Evolutionary conservation across 352 stramenopile species (phyloP), one percentile per base, ranked within the genome.

Genomic region (Phytophthora hibernalis): DNA sequence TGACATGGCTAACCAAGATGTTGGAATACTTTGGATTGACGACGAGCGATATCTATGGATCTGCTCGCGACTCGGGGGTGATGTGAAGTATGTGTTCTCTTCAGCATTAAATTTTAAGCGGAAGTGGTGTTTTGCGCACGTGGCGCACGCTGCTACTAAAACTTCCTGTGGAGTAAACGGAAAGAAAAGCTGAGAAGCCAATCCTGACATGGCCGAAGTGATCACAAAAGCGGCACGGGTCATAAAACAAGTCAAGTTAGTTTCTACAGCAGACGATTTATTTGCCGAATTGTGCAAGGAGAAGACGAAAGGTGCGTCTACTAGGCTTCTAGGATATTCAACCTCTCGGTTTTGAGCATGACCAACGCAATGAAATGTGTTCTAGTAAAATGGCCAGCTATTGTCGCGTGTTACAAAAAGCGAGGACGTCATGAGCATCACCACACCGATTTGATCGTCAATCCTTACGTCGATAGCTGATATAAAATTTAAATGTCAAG

Each of bases 71-170:
- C 44, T 20, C 33, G 58, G 65, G 0, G 28, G 22, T 0, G 73
- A 77, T 28, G 61, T 68, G 1, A 67, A 68, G 31, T 44, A 11
- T 2, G 65, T 77, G 55, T 43, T 70, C 15, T 37, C 20, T 10
- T 37, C 50, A 9, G 63, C 21, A 16, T 28, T 74, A 9, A 44
- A 65, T 10, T 22, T 80, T n/a, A 42, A 40, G 72, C 16, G 33
- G 57, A 18, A 66, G 28, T 65, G 57, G 54, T 71, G 68, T 16
- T 45, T 75, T 16, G 38, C 65, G 7, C 61, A 74, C n/a, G n/a
- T n/a, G n/a, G n/a, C n/a, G n/a, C n/a, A n/a, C n/a, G n/a, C n/a
- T n/a, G n/a, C n/a, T n/a, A 15, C 50, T 72, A 81, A 75, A 44
- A 47, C 30, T 15, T 60, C 72, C 2, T 80, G 63, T 53, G 71